phyloP scores from a whole-genome alignment of 805 yeast genomes.

The Lipomyces mesembrius region DNA sequence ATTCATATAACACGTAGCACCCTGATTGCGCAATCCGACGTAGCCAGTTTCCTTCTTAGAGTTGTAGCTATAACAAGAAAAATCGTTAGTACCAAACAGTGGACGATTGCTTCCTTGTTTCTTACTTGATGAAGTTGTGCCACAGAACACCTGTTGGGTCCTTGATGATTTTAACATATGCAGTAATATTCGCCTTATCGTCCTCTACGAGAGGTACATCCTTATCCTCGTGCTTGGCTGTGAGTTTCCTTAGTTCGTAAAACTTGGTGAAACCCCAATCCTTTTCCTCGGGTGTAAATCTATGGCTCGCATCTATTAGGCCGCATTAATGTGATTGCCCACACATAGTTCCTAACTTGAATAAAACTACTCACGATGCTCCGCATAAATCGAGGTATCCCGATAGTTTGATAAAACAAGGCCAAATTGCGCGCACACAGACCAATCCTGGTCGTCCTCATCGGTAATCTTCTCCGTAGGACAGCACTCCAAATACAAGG shows the following conservation, averaged over 20 bases:
- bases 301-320: slow-evolving; percentile 62
- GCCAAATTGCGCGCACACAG: slow-evolving; percentile 89
- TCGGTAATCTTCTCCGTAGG: slow-evolving; percentile 46
- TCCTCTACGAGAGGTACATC: slow-evolving; percentile 54
- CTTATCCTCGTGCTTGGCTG: slow-evolving; percentile 45
- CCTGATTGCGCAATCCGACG: slow-evolving; percentile 93
- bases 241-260: slow-evolving; percentile 56
- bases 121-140: slow-evolving; percentile 74
- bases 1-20: slow-evolving; percentile 96
- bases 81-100: neutral
- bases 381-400: slow-evolving; percentile 62
- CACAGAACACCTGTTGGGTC: slow-evolving; percentile 95
- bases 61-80: slow-evolving; percentile 55
- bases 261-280: slow-evolving; percentile 97
- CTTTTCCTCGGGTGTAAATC: slow-evolving; percentile 73
- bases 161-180: slow-evolving; percentile 72
- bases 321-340: neutral
- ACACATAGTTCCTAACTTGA: neutral
- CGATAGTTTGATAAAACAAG: slow-evolving; percentile 82
- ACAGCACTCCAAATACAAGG: slow-evolving; percentile 81
- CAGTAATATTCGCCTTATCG: slow-evolving; percentile 70
- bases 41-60: slow-evolving; percentile 86
- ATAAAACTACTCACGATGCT: slow-evolving; percentile 48
- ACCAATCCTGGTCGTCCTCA: slow-evolving; percentile 58
- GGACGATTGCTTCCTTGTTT: neutral